A percentile compares a stretch with the other conserved stretches of the same genome.
These are phyloP conservation scores for Aureobasidium sp. DNA, from an alignment of 2,329 filamentous ascomycete species.

Conservation along the genomic window DNA sequence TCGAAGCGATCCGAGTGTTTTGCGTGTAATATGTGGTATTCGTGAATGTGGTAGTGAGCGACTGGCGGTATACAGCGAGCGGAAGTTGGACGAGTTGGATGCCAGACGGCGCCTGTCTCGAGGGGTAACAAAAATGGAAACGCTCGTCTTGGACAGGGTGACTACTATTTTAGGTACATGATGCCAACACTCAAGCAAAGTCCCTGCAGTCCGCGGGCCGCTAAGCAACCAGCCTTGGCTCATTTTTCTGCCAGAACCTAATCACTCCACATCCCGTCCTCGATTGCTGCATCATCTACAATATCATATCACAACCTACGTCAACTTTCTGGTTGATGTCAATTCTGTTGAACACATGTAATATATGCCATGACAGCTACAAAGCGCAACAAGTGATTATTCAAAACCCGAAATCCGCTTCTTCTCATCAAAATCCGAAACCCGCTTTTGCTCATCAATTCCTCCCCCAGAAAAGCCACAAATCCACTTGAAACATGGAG, in stretches of 20 bases:
- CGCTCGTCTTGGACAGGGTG: background rate
- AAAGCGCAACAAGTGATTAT: background rate
- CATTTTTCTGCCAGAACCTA: background rate
- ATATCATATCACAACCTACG: background rate
- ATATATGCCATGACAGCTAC: background rate
- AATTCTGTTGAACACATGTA: background rate
- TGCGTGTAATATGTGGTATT: background rate
- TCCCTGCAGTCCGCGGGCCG: background rate
- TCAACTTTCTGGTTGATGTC: too few species aligned
- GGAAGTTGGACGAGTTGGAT: background rate
- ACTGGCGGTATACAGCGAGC: background rate
- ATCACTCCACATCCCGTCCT: background rate
- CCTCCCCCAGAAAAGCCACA: too few species aligned
- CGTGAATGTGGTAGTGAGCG: background rate
- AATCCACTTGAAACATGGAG: background rate
- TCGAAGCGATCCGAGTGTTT: background rate
- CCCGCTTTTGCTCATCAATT: too few species aligned
- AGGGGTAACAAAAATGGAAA: conserved; percentile 7
- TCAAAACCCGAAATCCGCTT: background rate
- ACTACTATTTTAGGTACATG: conserved; percentile 6
- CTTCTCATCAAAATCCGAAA: too few species aligned
- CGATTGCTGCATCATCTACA: background rate
- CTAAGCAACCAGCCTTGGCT: background rate
- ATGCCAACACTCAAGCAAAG: background rate
- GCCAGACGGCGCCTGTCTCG: background rate